Evolutionary conservation across 176 grass and related monocot genomes (phyloP).

Genomic region (Bothriochloa decipiens): DNA sequence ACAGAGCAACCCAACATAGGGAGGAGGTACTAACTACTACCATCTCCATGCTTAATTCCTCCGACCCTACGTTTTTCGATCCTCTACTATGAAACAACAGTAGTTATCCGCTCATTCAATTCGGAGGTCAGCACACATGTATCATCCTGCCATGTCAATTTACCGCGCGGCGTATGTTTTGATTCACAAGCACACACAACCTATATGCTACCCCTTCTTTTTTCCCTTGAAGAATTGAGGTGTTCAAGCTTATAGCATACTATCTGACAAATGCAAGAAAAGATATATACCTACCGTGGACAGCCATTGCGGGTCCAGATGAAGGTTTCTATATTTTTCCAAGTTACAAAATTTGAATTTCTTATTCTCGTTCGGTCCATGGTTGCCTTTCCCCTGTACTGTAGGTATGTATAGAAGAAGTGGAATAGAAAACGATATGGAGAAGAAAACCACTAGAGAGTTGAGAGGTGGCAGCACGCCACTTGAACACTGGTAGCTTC

Average conservation of each 20-base stretch:
- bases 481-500: neutral
- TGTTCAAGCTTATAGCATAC: neutral
- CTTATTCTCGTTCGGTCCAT: neutral
- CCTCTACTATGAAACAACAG: neutral
- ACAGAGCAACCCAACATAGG: slow-evolving; percentile 13
- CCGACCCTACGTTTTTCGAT: neutral
- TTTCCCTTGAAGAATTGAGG: neutral
- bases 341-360: neutral
- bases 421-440: neutral
- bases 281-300: neutral
- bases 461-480: too few species aligned
- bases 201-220: neutral
- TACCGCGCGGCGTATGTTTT: neutral
- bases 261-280: neutral
- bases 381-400: neutral
- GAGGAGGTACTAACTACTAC: slow-evolving; percentile 33
- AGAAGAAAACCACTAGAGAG: neutral
- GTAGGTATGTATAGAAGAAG: neutral
- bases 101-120: neutral
- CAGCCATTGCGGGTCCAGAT: neutral
- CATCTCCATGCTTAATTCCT: neutral
- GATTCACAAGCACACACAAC: neutral
- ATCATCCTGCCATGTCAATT: neutral
- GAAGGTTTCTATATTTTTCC: neutral
- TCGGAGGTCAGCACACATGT: neutral